Percentiles rank a stretch among this genome's conserved stretches.
Conservation (phyloP, 164 flowering plant genomes). For the Cinnamomum micranthum region DNA sequence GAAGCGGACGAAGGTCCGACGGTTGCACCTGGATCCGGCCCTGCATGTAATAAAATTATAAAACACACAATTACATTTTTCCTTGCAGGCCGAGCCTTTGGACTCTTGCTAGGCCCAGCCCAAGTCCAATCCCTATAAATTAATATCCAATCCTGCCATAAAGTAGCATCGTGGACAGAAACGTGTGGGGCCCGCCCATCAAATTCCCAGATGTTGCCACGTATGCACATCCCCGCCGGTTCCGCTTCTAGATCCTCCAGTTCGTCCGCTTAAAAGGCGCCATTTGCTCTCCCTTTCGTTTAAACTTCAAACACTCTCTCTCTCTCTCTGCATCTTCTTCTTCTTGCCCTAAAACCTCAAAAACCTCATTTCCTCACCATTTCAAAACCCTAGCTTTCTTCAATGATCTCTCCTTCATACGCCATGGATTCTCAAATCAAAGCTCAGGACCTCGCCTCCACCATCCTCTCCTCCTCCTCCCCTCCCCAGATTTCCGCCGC, state of each 20-base stretch:
- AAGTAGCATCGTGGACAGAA: too few species aligned
- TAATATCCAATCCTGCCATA: not conserved
- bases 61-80: too few species aligned
- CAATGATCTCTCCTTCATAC: slow-evolving; percentile 52
- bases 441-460: slow-evolving; percentile 56
- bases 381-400: slow-evolving; percentile 16
- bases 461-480: slow-evolving; percentile 47
- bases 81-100: too few species aligned
- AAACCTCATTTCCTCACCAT: not conserved
- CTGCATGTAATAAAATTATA: too few species aligned
- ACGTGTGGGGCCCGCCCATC: not conserved
- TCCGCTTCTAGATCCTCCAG: not conserved
- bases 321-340: not conserved
- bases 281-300: slow-evolving; percentile 36
- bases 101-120: not conserved
- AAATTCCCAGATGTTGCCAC: not conserved
- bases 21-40: too few species aligned
- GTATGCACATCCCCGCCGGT: not conserved
- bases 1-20: too few species aligned
- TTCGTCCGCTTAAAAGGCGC: slow-evolving; percentile 33
- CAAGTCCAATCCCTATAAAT: not conserved
- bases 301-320: slow-evolving; percentile 20
- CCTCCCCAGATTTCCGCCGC: slow-evolving; percentile 50
- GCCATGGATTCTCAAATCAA: slow-evolving; percentile 57
- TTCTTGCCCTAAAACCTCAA: not conserved